Percentiles rank a stretch among this genome's conserved stretches.
These are phyloP conservation scores for Talaromyces nanjingensis DNA, from an alignment of 495 filamentous ascomycete species.

Conservation along the genomic window DNA sequence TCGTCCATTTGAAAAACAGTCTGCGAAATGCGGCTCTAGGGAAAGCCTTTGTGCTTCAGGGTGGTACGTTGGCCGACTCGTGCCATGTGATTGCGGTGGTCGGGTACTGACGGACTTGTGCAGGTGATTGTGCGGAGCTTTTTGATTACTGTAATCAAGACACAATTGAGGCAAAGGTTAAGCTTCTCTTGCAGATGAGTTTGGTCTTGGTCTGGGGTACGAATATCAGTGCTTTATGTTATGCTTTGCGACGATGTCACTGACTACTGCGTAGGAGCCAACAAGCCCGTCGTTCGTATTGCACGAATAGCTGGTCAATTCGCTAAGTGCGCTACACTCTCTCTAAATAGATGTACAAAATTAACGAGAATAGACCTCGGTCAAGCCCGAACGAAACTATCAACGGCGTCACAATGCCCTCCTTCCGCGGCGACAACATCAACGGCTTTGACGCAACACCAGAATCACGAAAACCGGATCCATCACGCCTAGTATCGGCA, in stretches of 20 bases:
- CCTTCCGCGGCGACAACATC: conserved; percentile 90
- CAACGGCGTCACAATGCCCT: conserved; percentile 73
- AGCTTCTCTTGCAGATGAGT: conserved; percentile 92
- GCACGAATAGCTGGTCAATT: conserved; percentile 96
- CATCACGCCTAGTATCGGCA: conserved; percentile 74
- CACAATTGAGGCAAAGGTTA: conserved; percentile 92
- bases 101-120: not conserved
- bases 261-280: conserved; percentile 40
- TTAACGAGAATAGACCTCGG: conserved; percentile 47
- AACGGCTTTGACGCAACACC: conserved; percentile 67
- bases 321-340: conserved; percentile 52
- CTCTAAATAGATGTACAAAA: not conserved
- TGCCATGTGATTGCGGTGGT: not conserved
- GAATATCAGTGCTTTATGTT: not conserved
- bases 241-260: not conserved
- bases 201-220: conserved; percentile 82
- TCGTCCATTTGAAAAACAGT: conserved; percentile 65
- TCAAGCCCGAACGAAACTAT: conserved; percentile 81
- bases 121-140: conserved; percentile 88
- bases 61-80: conserved; percentile 37
- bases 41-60: conserved; percentile 91
- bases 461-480: conserved; percentile 70
- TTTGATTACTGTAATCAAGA: conserved; percentile 92
- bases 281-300: conserved; percentile 92
- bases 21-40: conserved; percentile 83